These are phyloP conservation scores for Tagetes patula DNA, from an alignment of 129 eudicot genomes.

Conservation along the genomic window DNA sequence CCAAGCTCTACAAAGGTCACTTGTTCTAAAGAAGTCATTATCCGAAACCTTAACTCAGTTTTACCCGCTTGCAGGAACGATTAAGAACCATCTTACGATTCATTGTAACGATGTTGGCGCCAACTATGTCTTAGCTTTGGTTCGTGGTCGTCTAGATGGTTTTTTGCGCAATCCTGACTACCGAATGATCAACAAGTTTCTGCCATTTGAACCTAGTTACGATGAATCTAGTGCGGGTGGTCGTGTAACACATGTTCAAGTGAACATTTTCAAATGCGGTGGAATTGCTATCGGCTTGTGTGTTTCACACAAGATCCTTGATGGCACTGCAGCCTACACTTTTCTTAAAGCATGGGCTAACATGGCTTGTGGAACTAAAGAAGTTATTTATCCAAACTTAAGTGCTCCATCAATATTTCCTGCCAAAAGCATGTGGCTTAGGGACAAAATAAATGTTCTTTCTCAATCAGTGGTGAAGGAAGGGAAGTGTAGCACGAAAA, in stretches of 20 bases:
- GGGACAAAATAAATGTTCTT: slow-evolving; percentile 30
- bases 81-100: no score
- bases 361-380: slow-evolving; percentile 20
- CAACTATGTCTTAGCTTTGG: no score
- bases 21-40: no score
- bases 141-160: no score
- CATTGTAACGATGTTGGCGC: no score
- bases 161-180: no score
- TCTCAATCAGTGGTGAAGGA: slow-evolving; percentile 40
- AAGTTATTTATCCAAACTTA: slow-evolving; percentile 36
- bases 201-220: background rate
- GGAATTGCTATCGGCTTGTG: slow-evolving; percentile 25
- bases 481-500: slow-evolving; percentile 39
- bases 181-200: background rate
- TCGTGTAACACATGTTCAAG: slow-evolving; percentile 19
- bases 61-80: no score
- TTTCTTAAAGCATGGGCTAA: slow-evolving; percentile 50
- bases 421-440: slow-evolving; percentile 30
- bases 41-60: no score
- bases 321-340: slow-evolving; percentile 40
- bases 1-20: no score
- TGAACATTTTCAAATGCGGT: slow-evolving; percentile 29
- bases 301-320: slow-evolving; percentile 40
- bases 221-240: background rate
- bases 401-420: slow-evolving; percentile 43